Base-by-base conservation (phyloP, 257 asterid species). In the Verbena officinalis region DNA sequence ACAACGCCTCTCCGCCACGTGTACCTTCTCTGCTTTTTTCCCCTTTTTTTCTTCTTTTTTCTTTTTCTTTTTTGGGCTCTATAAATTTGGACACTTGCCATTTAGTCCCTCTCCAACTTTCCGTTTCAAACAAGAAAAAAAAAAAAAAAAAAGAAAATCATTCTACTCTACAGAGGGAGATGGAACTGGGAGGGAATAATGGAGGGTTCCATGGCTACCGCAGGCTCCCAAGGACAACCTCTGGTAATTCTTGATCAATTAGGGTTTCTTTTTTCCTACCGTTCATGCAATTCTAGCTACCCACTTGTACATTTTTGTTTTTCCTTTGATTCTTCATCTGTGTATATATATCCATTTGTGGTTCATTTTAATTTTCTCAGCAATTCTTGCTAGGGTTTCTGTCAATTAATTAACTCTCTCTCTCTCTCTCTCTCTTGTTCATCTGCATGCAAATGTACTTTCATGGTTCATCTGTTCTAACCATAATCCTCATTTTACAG, bases 201-300 rank as follows among this genome's bases (percentile, higher is more conserved):
- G 83, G 81, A 27, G 87, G 83, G 46, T 85, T 85, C 71, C 93
- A 78, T 76, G 89, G 86, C 82, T 78, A 83, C 83, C 82, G 75
- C 68, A 78, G 75, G 69, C 75, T 73, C 55, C 83, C 78, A 7
- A 69, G 38, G 8, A 65, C 83, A 8, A 77, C 13, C 69, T 69
- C 85, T 1, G 84, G 87, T 81, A 79, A 51, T 5, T 51, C 59
- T 30, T 40, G 2, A 27, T 27, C 0, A 27, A 2, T 42, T 69
- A 64, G 73, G 75, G 59, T 62, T 76, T 55, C 59, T 31, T 62
- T 71, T 49, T 50, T 31, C 4, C 44, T 58, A 13, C 45, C 15
- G 0, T 23, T 11, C 50, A 57, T 0, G 17, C 34, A 34, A 17
- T 3, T 38, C 4, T 24, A 21, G 0, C 23, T 20, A 9, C 44